These are phyloP conservation scores for Aphanocladium album DNA, from an alignment of 2,329 filamentous ascomycete genomes.

Conservation along the genomic window DNA sequence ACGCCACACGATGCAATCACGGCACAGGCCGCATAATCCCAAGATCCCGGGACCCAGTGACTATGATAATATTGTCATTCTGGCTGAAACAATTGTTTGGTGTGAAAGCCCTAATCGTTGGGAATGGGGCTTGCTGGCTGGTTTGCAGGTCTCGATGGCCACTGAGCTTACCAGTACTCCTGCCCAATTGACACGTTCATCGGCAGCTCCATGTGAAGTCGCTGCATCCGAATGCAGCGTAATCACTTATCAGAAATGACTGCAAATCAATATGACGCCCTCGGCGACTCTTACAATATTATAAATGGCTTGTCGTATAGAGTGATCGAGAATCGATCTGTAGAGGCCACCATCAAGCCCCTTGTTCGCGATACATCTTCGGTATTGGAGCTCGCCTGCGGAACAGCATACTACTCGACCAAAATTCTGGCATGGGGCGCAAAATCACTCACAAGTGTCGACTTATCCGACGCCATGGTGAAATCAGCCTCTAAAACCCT, in stretches of 20 bases:
- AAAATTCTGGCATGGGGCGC: slow-evolving; percentile 9
- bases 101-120: too few relatives aligned
- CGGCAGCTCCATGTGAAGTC: too few relatives aligned
- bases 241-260: not conserved
- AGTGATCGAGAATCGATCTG: not conserved
- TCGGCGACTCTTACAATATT: not conserved
- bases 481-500: not conserved
- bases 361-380: not conserved
- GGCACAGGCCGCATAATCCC: too few relatives aligned
- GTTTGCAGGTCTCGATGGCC: too few relatives aligned
- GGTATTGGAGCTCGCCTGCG: slow-evolving; percentile 8
- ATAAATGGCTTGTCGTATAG: not conserved
- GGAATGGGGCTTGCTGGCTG: too few relatives aligned
- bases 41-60: too few relatives aligned
- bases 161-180: too few relatives aligned
- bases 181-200: too few relatives aligned
- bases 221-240: too few relatives aligned
- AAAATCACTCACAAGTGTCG: not conserved
- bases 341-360: not conserved
- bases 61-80: too few relatives aligned
- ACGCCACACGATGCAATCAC: too few relatives aligned
- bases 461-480: slow-evolving; percentile 5
- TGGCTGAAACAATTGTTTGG: too few relatives aligned
- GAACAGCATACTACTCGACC: slow-evolving; percentile 10
- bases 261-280: not conserved